These are phyloP conservation scores for Coemansia sp. DNA, from an alignment of 192 early-diverging fungal genomes.

Conservation along the genomic window DNA sequence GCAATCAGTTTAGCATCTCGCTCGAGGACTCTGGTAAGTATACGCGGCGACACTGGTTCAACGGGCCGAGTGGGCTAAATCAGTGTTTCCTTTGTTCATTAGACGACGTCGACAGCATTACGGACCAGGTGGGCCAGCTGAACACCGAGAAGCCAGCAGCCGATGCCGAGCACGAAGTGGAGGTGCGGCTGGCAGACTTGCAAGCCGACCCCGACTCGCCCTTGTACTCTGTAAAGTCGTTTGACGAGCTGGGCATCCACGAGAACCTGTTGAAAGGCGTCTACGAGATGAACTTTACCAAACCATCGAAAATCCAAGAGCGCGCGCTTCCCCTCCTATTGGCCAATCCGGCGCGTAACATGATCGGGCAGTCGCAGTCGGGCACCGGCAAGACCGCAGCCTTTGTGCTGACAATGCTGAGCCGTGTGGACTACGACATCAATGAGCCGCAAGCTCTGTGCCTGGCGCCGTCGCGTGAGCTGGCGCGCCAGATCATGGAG, in stretches of 20 bases:
- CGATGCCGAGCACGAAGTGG: conserved; percentile 52
- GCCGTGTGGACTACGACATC: conserved; percentile 71
- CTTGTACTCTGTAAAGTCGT: conserved; percentile 78
- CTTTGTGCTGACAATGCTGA: conserved; percentile 90
- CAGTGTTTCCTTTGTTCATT: background rate
- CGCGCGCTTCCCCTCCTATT: conserved; percentile 87
- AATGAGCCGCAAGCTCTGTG: conserved; percentile 81
- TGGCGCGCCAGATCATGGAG: conserved; percentile 93
- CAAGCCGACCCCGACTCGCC: conserved; percentile 73
- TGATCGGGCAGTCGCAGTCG: conserved; percentile 98
- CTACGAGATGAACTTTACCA: conserved; percentile 90
- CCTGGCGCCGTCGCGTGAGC: conserved; percentile 88
- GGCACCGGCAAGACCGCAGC: conserved; percentile 99
- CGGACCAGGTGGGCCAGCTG: conserved; percentile 18
- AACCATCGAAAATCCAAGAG: conserved; percentile 96
- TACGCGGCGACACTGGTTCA: background rate
- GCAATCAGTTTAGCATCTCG: conserved; percentile 36
- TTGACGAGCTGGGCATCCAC: conserved; percentile 74
- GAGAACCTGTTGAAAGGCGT: conserved; percentile 85
- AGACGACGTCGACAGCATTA: conserved; percentile 36
- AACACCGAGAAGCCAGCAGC: conserved; percentile 3
- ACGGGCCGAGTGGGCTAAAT: background rate
- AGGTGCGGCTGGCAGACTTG: conserved; percentile 62
- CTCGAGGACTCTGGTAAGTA: conserved; percentile 37
- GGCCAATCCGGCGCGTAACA: conserved; percentile 83